Evolutionary conservation across 106 monocot genomes (phyloP).

Genomic region (Dendrobium chrysotoxum): DNA sequence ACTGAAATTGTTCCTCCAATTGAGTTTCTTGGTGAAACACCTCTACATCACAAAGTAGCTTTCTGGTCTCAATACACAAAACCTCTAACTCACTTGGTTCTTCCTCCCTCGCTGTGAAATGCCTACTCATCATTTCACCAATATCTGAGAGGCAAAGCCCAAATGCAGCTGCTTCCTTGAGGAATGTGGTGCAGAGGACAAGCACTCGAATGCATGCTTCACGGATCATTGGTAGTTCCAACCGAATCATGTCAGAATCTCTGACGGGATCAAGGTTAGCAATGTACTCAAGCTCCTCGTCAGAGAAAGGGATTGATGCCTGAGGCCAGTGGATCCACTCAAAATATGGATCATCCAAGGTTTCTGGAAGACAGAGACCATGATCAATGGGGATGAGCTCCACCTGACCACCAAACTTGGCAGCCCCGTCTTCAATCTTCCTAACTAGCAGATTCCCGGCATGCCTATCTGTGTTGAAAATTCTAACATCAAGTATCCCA

Average conservation of each 20-base stretch:
- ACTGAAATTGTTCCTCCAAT: conserved; percentile 30
- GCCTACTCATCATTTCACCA: conserved; percentile 92
- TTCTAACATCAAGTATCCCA: conserved; percentile 80
- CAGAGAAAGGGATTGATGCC: conserved; percentile 81
- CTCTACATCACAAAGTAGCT: conserved; percentile 41
- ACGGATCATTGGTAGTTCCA: conserved; percentile 78
- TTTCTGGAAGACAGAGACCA: conserved; percentile 84
- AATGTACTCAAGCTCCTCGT: conserved; percentile 79
- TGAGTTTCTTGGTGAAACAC: conserved; percentile 16
- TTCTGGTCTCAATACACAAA: conserved; percentile 74
- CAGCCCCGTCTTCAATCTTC: conserved; percentile 24
- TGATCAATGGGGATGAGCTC: conserved; percentile 91
- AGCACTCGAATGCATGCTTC: conserved; percentile 78
- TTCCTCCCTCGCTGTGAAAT: conserved; percentile 70
- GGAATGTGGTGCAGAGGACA: conserved; percentile 66
- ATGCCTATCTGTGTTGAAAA: conserved; percentile 83
- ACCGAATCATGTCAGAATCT: conserved; percentile 59
- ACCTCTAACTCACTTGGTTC: conserved; percentile 89
- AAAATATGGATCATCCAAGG: conserved; percentile 89
- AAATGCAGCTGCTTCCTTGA: conserved; percentile 74
- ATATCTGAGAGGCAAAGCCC: conserved; percentile 90
- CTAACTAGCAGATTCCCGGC: conserved; percentile 69
- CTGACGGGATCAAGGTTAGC: conserved; percentile 61
- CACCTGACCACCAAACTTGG: conserved; percentile 38
- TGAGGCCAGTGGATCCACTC: conserved; percentile 99